Conservation (phyloP, 2,329 filamentous ascomycete species). For the Colletotrichum tanaceti region DNA sequence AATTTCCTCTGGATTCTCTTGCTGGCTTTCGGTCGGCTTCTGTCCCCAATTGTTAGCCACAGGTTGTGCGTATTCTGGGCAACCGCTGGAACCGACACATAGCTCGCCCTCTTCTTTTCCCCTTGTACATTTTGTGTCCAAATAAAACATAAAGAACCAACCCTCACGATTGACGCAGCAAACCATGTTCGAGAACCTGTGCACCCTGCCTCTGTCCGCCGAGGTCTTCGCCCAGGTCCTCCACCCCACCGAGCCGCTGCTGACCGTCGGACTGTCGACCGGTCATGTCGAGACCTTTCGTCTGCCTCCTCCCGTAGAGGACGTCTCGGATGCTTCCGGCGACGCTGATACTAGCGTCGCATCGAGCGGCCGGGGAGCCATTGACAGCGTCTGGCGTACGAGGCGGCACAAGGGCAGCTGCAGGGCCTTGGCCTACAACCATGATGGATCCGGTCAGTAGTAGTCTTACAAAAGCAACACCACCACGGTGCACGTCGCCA, state of each 20-base stretch:
- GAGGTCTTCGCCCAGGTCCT: constrained; percentile 91
- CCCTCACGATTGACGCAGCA: constrained; percentile 19
- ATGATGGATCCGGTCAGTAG: constrained; percentile 78
- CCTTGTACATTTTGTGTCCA: too few species aligned
- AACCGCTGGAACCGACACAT: too few species aligned
- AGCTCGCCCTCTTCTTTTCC: too few species aligned
- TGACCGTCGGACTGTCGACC: constrained; percentile 85
- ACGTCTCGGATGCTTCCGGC: constrained; percentile 62
- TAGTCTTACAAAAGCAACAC: constrained; percentile 48
- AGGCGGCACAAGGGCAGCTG: constrained; percentile 95
- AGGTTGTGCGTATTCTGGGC: neutral
- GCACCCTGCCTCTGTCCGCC: constrained; percentile 84
- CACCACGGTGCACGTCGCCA: neutral
- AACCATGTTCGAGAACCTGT: constrained; percentile 89
- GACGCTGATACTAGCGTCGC: constrained; percentile 62
- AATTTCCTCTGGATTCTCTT: constrained; percentile 19
- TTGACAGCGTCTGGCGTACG: constrained; percentile 88
- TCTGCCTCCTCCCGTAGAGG: constrained; percentile 67
- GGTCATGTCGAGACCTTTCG: constrained; percentile 89
- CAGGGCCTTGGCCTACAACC: constrained; percentile 79
- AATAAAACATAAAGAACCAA: too few species aligned
- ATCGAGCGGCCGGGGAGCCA: constrained; percentile 75
- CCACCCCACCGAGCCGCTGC: constrained; percentile 84
- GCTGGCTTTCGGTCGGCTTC: constrained; percentile 18
- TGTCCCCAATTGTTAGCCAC: neutral